Evolutionary conservation across 306 rosid species (phyloP).

Genomic region (Quercus berberidifolia): DNA sequence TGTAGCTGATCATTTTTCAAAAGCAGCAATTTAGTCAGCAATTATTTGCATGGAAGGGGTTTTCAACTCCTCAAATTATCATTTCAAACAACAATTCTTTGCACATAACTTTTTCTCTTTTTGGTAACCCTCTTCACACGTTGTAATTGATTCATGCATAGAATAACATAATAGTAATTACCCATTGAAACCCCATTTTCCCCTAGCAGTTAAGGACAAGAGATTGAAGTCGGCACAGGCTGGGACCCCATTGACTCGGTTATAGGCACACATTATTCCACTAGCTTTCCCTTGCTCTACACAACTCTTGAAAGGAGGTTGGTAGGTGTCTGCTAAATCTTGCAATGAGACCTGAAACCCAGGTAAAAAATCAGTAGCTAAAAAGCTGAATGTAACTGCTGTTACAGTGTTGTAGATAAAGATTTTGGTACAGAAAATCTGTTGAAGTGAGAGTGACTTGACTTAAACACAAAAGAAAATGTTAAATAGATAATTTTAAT

Average conservation of each 20-base stretch:
- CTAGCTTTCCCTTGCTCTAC: constrained; percentile 66
- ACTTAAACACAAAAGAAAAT: neutral
- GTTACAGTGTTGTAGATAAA: neutral
- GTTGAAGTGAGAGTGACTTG: too few species aligned
- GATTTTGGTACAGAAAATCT: neutral
- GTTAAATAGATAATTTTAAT: too few species aligned
- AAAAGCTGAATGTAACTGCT: neutral
- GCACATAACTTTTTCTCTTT: too few species aligned
- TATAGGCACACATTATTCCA: constrained; percentile 93
- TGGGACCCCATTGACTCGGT: constrained; percentile 84
- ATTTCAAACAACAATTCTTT: too few species aligned
- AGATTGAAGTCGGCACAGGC: constrained; percentile 78
- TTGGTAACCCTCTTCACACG: neutral
- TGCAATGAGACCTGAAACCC: constrained; percentile 59
- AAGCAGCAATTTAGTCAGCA: neutral
- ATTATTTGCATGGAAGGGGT: too few species aligned
- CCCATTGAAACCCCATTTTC: constrained; percentile 79
- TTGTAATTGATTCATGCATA: neutral
- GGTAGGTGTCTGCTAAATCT: constrained; percentile 85
- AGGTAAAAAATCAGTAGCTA: neutral
- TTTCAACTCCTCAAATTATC: too few species aligned
- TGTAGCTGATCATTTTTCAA: constrained; percentile 47
- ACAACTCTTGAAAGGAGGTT: constrained; percentile 86
- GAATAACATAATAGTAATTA: neutral
- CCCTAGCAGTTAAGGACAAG: constrained; percentile 53